These are phyloP conservation scores for Tilletia caries DNA, from an alignment of 1,284 basidiomycete species.

Conservation along the genomic window DNA sequence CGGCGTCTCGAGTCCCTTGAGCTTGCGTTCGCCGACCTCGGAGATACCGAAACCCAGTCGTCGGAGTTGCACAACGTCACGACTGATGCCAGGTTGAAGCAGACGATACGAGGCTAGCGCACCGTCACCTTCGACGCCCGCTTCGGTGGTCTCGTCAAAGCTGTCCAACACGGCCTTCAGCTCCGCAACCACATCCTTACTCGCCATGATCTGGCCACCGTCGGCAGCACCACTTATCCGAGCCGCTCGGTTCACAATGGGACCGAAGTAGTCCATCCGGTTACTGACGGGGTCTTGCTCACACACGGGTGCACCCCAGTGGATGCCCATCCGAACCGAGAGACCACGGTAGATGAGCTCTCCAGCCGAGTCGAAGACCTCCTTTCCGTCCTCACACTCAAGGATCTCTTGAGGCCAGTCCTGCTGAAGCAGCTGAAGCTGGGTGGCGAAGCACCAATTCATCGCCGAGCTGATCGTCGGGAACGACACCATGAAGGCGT, in stretches of 20 bases:
- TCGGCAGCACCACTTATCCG: slow-evolving; percentile 78
- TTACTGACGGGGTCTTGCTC: slow-evolving; percentile 89
- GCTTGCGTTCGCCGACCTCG: slow-evolving; percentile 79
- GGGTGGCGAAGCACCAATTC: slow-evolving; percentile 87
- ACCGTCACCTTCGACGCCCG: slow-evolving; percentile 21
- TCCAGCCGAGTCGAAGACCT: slow-evolving; percentile 69
- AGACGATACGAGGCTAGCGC: slow-evolving; percentile 52
- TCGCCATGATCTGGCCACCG: slow-evolving; percentile 93
- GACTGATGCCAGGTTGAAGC: slow-evolving; percentile 51
- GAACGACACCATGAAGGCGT: slow-evolving; percentile 98
- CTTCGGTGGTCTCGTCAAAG: slow-evolving; percentile 29
- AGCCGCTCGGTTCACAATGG: slow-evolving; percentile 64
- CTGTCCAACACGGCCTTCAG: slow-evolving; percentile 39
- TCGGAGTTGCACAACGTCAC: slow-evolving; percentile 67
- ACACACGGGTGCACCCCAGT: slow-evolving; percentile 85
- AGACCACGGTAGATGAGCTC: slow-evolving; percentile 79
- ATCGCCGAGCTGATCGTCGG: slow-evolving; percentile 80
- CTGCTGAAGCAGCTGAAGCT: slow-evolving; percentile 77
- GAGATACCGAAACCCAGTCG: slow-evolving; percentile 72
- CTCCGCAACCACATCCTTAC: slow-evolving; percentile 67
- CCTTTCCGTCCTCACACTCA: slow-evolving; percentile 85
- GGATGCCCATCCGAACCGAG: slow-evolving; percentile 95
- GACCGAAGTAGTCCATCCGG: slow-evolving; percentile 74
- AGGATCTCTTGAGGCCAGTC: slow-evolving; percentile 92
- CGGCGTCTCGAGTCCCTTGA: slow-evolving; percentile 78